A percentile compares a stretch with the other conserved stretches of the same genome.
These are phyloP conservation scores for Leishmania gerbilli DNA, from an alignment of 208 protist genomes.

Conservation along the genomic window DNA sequence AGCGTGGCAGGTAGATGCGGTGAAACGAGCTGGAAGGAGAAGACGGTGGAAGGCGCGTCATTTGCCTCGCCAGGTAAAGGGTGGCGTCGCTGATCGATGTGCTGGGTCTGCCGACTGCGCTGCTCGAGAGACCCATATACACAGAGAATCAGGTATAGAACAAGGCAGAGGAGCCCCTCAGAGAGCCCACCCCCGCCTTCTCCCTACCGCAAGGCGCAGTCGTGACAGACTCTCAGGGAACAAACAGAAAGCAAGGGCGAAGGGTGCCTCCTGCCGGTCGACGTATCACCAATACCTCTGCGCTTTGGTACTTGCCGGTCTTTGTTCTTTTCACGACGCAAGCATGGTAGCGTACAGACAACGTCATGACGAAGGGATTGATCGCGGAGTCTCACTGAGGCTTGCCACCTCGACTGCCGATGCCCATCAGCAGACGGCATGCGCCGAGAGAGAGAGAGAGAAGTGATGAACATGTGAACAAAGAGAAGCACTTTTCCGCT, in stretches of 20 bases:
- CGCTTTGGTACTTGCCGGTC: not conserved
- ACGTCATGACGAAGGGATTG: not conserved
- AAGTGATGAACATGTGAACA: not conserved
- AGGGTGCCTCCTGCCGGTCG: not conserved
- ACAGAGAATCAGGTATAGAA: not conserved
- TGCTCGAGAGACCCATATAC: not conserved
- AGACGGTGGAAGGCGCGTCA: not conserved
- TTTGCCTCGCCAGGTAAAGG: not conserved
- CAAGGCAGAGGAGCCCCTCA: not conserved
- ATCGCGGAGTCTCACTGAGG: not conserved
- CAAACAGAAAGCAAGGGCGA: not conserved
- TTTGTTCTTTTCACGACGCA: not conserved
- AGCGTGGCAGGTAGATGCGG: constrained; percentile 15
- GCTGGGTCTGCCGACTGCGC: not conserved
- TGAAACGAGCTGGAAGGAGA: not conserved
- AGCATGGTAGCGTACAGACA: not conserved
- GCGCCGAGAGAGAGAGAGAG: not conserved
- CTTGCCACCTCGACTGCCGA: not conserved
- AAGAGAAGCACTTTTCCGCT: not conserved
- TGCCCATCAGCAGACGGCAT: not conserved
- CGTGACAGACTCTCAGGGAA: not conserved
- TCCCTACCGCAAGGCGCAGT: not conserved
- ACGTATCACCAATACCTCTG: not conserved
- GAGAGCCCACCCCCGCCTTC: not conserved
- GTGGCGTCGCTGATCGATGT: not conserved